These are phyloP conservation scores for Brassica juncea DNA, from an alignment of 345 rosid species.

Conservation along the genomic window DNA sequence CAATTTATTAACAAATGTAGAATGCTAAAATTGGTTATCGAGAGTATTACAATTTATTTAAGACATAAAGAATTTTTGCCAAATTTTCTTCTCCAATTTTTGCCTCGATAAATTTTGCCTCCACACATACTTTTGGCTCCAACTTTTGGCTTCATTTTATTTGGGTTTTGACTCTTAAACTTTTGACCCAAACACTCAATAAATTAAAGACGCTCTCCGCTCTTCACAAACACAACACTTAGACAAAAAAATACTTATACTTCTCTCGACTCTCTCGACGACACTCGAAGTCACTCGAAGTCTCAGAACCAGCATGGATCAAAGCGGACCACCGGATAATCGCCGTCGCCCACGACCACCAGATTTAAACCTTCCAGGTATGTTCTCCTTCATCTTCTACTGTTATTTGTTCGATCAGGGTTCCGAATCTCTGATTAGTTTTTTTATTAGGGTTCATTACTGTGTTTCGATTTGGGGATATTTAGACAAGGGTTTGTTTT, in stretches of 20 bases:
- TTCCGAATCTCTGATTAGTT: neutral
- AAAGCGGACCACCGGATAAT: neutral
- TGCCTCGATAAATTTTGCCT: no score
- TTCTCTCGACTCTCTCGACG: neutral
- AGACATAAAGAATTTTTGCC: no score
- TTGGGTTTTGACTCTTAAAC: neutral
- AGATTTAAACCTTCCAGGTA: neutral
- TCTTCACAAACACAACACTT: neutral
- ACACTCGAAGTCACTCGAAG: neutral
- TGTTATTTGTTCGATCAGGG: neutral
- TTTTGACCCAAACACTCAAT: neutral
- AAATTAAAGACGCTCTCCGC: neutral
- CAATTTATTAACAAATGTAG: no score
- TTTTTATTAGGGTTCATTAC: neutral
- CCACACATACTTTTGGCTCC: no score
- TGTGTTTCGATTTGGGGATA: neutral
- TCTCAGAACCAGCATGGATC: neutral
- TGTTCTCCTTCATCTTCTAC: neutral
- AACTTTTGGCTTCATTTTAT: neutral
- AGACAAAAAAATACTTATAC: no score
- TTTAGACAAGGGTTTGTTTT: neutral
- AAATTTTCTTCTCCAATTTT: no score
- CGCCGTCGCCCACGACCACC: neutral
- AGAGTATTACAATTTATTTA: no score
- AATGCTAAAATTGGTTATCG: no score